Evolutionary conservation across 257 asterid genomes (phyloP), one percentile per base, ranked within the genome.

Genomic region (Marsdenia floribunda): DNA sequence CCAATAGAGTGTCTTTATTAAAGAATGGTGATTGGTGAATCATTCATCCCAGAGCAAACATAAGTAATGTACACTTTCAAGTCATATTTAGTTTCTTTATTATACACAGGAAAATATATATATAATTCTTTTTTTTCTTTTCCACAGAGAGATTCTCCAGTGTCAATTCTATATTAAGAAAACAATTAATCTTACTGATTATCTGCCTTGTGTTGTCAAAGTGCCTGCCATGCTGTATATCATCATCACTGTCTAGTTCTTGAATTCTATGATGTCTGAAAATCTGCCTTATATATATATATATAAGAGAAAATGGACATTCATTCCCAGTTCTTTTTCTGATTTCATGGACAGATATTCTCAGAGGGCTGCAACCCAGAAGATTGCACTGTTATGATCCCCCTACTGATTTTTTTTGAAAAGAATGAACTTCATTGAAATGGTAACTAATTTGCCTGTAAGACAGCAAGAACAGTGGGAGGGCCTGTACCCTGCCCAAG

Each of bases 1-100:
- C 68, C 76, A 12, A 47, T 79, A 85, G 83, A 80, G 75, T 81
- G 74, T 49, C 55, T 81, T 80, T 79, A 65, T 18, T 74, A n/a
- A 69, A n/a, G 42, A 35, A 63, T 26, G 29, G 58, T 14, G 16
- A 29, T 29, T 68, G 29, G 18, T 22, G 55, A 10, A 29, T 29
- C 33, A 29, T 29, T 46, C 18, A 59, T 61, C 46, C 52, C 16
- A 37, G 19, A 52, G 26, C 37, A 29, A 22, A 35, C 24, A 46
- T 63, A n/a, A 66, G 53, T 70, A 66, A 38, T 70, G 16, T 37
- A 46, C 59, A 37, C n/a, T 38, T 12, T 66, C 54, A 15, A 21
- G 6, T 3, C 38, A 65, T 35, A 50, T 12, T 26, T 47, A 24
- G 16, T 26, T 70, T 68, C 29, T 40, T 57, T 47, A 19, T 22